phyloP scores from a whole-genome alignment of 805 yeast genomes.

The Starmerella sp. region DNA sequence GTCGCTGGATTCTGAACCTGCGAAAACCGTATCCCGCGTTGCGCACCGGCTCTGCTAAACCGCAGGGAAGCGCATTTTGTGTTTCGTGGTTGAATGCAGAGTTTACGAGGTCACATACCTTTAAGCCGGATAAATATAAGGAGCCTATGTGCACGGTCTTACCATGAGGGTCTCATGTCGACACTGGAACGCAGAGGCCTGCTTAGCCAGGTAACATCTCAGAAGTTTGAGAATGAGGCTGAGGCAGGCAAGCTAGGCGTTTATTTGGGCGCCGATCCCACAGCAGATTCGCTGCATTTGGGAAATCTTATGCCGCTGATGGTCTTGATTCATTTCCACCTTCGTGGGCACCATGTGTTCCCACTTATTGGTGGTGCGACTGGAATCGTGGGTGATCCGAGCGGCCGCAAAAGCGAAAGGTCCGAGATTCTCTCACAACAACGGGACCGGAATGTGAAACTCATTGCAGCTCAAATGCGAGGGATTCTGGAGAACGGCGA shows the following conservation, averaged over 20 bases:
- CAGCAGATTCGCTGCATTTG: slow-evolving; percentile 77
- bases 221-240: slow-evolving; percentile 18
- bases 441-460: slow-evolving; percentile 45
- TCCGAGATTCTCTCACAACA: slow-evolving; percentile 41
- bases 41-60: neutral
- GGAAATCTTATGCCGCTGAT: slow-evolving; percentile 85
- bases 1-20: too few relatives aligned
- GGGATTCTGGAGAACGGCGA: slow-evolving; percentile 51
- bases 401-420: slow-evolving; percentile 78
- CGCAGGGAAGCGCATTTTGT: neutral
- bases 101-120: neutral
- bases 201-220: slow-evolving; percentile 30
- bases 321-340: slow-evolving; percentile 68
- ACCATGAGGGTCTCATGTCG: slow-evolving; percentile 24
- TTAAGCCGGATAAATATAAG: neutral
- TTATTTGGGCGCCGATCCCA: slow-evolving; percentile 95
- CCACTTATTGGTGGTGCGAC: slow-evolving; percentile 75
- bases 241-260: slow-evolving; percentile 39
- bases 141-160: neutral
- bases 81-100: neutral
- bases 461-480: slow-evolving; percentile 52
- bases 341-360: slow-evolving; percentile 75
- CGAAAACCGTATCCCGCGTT: neutral
- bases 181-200: slow-evolving; percentile 40
- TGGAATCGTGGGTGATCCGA: slow-evolving; percentile 92